Evolutionary conservation across 768 basidiomycete species (phyloP).

Genomic region (Russula vinacea): DNA sequence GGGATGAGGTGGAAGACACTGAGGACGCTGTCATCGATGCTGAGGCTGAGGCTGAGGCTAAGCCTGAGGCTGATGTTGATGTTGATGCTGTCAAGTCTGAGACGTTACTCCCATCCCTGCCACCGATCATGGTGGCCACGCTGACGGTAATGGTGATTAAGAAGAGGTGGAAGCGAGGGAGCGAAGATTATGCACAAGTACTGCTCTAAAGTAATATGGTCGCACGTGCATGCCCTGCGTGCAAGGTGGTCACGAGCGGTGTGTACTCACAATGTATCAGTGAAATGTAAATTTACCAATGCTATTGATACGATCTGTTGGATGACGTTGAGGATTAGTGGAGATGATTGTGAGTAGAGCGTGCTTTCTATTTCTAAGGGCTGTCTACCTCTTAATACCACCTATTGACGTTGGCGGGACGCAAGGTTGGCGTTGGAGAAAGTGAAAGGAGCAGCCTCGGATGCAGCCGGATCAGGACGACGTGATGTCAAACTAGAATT

Average conservation of each 20-base stretch:
- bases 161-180: neutral
- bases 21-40: neutral
- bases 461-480: too few species aligned
- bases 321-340: neutral
- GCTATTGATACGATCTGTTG: neutral
- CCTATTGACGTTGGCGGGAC: too few species aligned
- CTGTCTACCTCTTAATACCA: too few species aligned
- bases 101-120: neutral
- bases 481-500: too few species aligned
- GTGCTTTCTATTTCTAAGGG: too few species aligned
- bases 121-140: neutral
- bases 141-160: neutral
- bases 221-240: neutral
- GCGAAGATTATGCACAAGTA: too few species aligned
- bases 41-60: neutral
- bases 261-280: neutral
- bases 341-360: neutral
- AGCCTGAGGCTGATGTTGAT: neutral
- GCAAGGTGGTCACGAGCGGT: neutral
- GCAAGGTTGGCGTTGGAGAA: too few species aligned
- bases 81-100: too few species aligned
- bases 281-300: neutral
- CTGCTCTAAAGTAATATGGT: neutral
- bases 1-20: neutral
- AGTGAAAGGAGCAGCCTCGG: too few species aligned